Evolutionary conservation across 495 filamentous ascomycete species (phyloP).

Genomic region (Aeminium ludgeri): DNA sequence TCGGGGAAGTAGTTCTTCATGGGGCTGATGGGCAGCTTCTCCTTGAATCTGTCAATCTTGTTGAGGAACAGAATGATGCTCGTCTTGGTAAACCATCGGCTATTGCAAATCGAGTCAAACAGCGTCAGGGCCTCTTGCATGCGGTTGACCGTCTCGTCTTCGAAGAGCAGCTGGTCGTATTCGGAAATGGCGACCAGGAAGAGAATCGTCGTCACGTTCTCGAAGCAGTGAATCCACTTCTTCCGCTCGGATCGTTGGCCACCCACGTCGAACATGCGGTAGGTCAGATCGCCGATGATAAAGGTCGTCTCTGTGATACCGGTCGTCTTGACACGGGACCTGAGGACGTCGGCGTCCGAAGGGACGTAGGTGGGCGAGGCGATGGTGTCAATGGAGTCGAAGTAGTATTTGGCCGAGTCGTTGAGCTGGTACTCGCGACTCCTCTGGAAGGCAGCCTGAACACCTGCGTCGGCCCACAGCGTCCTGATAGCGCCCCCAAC

Average conservation of each 20-base stretch:
- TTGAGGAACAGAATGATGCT: slow-evolving; percentile 99
- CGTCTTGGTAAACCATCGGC: slow-evolving; percentile 97
- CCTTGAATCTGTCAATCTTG: slow-evolving; percentile 99
- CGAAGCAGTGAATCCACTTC: slow-evolving; percentile 99
- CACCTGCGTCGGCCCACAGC: slow-evolving; percentile 86
- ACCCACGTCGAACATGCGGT: slow-evolving; percentile 99
- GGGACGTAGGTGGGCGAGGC: slow-evolving; percentile 86
- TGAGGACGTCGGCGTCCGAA: slow-evolving; percentile 92
- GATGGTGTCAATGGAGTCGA: slow-evolving; percentile 87
- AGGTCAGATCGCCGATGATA: slow-evolving; percentile 92
- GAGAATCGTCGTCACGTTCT: slow-evolving; percentile 96
- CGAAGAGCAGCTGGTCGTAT: slow-evolving; percentile 95
- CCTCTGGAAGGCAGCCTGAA: slow-evolving; percentile 80
- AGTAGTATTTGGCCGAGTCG: slow-evolving; percentile 98
- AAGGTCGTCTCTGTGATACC: slow-evolving; percentile 99
- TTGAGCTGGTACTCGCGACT: slow-evolving; percentile 97
- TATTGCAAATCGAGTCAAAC: slow-evolving; percentile 99
- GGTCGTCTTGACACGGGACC: slow-evolving; percentile 96
- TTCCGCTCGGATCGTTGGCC: slow-evolving; percentile 97
- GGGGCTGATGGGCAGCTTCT: slow-evolving; percentile 96
- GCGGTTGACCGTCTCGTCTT: slow-evolving; percentile 89
- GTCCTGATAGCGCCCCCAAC: slow-evolving; percentile 85
- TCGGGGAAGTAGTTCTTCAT: slow-evolving; percentile 99
- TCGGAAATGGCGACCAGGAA: slow-evolving; percentile 98
- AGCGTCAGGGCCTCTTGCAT: slow-evolving; percentile 98